Evolutionary conservation across 2,329 filamentous ascomycete species (phyloP).

Genomic region (Thelonectria rubi): DNA sequence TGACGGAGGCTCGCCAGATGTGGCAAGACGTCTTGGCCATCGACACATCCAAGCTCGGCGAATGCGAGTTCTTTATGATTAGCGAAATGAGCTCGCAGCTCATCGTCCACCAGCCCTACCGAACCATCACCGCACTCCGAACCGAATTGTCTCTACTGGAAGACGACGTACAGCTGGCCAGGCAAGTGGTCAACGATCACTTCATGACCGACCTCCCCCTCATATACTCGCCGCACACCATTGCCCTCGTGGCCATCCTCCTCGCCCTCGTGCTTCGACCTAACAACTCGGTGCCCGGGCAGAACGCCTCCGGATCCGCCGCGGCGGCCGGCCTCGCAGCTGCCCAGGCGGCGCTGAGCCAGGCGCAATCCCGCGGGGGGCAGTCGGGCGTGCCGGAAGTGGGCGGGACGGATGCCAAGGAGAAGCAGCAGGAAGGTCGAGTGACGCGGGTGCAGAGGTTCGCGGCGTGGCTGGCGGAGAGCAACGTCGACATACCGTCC

Average conservation of each 20-base stretch:
- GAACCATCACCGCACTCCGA: conserved; percentile 77
- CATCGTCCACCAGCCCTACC: conserved; percentile 91
- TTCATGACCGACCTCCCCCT: conserved; percentile 93
- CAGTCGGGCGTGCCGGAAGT: conserved; percentile 34
- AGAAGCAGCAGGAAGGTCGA: conserved; percentile 62
- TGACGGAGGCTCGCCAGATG: conserved; percentile 83
- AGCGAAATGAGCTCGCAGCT: conserved; percentile 90
- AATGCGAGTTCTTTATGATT: conserved; percentile 93
- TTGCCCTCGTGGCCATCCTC: conserved; percentile 87
- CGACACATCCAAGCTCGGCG: conserved; percentile 85
- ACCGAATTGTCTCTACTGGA: conserved; percentile 74
- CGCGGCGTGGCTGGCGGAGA: conserved; percentile 85
- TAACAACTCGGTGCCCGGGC: conserved; percentile 44
- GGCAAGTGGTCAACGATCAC: conserved; percentile 89
- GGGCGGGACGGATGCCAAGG: conserved; percentile 48
- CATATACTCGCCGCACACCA: conserved; percentile 83
- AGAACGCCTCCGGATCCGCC: conserved; percentile 42
- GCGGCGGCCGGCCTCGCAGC: conserved; percentile 57
- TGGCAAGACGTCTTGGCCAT: conserved; percentile 82
- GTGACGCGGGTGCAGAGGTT: conserved; percentile 72
- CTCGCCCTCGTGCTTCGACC: conserved; percentile 85
- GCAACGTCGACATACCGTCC: conserved; percentile 82
- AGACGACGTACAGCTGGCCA: conserved; percentile 81
- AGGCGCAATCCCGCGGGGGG: conserved; percentile 51
- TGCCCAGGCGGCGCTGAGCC: conserved; percentile 59